phyloP scores from a whole-genome alignment of 352 stramenopile species.

The Elongisporangium anandrum region DNA sequence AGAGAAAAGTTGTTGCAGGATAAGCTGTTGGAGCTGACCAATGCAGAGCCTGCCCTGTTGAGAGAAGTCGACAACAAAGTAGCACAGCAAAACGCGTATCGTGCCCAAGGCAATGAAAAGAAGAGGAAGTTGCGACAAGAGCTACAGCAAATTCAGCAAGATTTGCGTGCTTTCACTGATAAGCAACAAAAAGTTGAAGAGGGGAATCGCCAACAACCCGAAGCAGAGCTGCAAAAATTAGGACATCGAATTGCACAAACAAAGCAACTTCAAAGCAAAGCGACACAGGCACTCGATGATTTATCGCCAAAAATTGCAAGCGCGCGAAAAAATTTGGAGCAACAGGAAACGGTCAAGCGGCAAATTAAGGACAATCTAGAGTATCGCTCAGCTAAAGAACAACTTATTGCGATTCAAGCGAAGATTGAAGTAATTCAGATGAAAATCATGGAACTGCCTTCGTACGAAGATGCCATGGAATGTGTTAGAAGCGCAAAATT shows the following conservation, averaged over 20 bases:
- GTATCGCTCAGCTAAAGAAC: conserved; percentile 46
- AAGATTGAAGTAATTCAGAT: conserved; percentile 30
- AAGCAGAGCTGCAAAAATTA: conserved; percentile 36
- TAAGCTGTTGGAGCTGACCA: conserved; percentile 24
- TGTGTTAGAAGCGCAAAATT: conserved; percentile 28
- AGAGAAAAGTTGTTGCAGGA: conserved; percentile 59
- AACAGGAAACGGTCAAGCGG: conserved; percentile 59
- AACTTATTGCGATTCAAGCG: conserved; percentile 32
- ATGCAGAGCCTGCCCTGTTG: conserved; percentile 34
- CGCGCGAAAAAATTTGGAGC: conserved; percentile 26
- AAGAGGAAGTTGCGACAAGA: conserved; percentile 26
- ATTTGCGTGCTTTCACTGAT: conserved; percentile 37
- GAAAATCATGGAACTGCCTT: conserved; percentile 51
- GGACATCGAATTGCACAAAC: conserved; percentile 33
- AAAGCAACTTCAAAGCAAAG: conserved; percentile 34
- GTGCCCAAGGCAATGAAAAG: conserved; percentile 19
- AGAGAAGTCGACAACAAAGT: conserved; percentile 38
- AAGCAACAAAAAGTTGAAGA: conserved; percentile 37
- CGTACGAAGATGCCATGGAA: conserved; percentile 42
- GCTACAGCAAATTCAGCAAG: conserved; percentile 33
- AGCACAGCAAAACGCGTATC: conserved; percentile 28
- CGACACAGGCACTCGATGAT: conserved; percentile 31
- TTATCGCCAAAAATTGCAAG: conserved; percentile 44
- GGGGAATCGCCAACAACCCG: conserved; percentile 31
- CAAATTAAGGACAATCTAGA: conserved; percentile 80